Evolutionary conservation across 2,329 filamentous ascomycete species (phyloP).

Genomic region (Colletotrichum noveboracense): DNA sequence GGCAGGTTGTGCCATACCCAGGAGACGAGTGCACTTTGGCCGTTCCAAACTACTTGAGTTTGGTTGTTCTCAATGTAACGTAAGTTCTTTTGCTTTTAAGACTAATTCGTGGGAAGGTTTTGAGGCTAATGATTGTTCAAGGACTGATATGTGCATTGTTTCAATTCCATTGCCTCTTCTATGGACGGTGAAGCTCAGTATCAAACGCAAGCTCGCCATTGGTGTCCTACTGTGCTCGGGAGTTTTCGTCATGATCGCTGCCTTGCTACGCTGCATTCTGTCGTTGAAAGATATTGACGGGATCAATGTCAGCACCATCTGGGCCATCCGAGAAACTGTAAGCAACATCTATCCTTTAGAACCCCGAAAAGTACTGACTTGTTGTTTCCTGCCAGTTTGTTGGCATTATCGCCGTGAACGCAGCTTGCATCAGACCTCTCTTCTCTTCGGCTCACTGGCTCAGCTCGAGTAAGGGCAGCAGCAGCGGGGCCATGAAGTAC

Average conservation of each 20-base stretch:
- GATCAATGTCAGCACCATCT: slow-evolving; percentile 44
- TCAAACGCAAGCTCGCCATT: slow-evolving; percentile 42
- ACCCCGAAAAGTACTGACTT: background rate
- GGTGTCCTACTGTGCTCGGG: slow-evolving; percentile 45
- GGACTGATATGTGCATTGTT: slow-evolving; percentile 44
- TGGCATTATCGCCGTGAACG: slow-evolving; percentile 46
- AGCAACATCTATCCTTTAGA: background rate
- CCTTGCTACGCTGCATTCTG: slow-evolving; percentile 44
- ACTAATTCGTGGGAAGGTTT: background rate
- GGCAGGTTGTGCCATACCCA: slow-evolving; percentile 46
- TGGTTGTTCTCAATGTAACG: slow-evolving; percentile 41
- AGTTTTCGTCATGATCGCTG: slow-evolving; percentile 47
- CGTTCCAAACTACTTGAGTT: slow-evolving; percentile 39
- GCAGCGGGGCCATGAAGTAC: slow-evolving; percentile 25
- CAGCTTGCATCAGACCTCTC: slow-evolving; percentile 44
- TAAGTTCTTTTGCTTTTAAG: slow-evolving; percentile 21
- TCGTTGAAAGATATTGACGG: slow-evolving; percentile 38
- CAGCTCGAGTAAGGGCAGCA: slow-evolving; percentile 35
- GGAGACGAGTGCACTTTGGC: slow-evolving; percentile 41
- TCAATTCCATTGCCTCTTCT: slow-evolving; percentile 45
- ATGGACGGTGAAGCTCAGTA: slow-evolving; percentile 41
- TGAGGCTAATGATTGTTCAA: slow-evolving; percentile 15
- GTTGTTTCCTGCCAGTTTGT: slow-evolving; percentile 38
- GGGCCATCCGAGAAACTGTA: slow-evolving; percentile 48
- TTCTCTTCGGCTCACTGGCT: slow-evolving; percentile 39